Base-by-base conservation (phyloP, 2,329 filamentous ascomycete species). In the Phoma sp. region DNA sequence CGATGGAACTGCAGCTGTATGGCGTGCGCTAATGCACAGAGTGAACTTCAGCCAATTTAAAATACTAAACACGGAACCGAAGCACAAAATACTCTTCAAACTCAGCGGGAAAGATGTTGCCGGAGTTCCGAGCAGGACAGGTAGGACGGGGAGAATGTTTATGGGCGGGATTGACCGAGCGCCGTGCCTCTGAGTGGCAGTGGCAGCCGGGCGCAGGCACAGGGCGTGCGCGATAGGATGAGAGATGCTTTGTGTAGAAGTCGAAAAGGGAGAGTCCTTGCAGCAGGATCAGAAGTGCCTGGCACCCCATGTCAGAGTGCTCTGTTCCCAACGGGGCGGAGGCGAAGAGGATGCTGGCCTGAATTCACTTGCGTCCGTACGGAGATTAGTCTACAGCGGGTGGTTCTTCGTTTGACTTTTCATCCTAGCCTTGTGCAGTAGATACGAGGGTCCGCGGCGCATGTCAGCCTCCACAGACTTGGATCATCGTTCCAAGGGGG, bases 21-120 rank as follows among this genome's bases (percentile, higher is more conserved):
- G 62, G 65, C 63, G 62, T 66, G 65, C 67, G 64, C 69, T 70
- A 69, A 65, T 71, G 68, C 67, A 70, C 51, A 51, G 58, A 55
- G 62, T 61, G 62, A 65, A 53, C 54, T 67, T 63, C 56, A 67
- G 64, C 60, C 52, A 64, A 67, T 60, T 68, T 66, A 56, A 60
- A 55, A 61, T 55, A 55, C 60, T 59, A 54, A 43, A 51, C 53
- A 58, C 61, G 57, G 60, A 57, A 61, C 62, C 40, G 37, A 38
- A 55, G 36, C 25, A 41, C 41, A 21, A 29, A 21, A 43, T 46
- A 19, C 29, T 37, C 46, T 32, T 38, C 41, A 25, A 37, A 25
- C 24, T 43, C 46, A 46, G 43, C 46, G 27, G 51, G 38, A 17
- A 36, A 41, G 51, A 13, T 36, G 41, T 36, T 51, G 36, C 36